Percentiles rank a stretch among this genome's conserved stretches.
These are phyloP conservation scores for Thermothelomyces thermophilus DNA, from an alignment of 2,329 filamentous ascomycete genomes.

Conservation along the genomic window DNA sequence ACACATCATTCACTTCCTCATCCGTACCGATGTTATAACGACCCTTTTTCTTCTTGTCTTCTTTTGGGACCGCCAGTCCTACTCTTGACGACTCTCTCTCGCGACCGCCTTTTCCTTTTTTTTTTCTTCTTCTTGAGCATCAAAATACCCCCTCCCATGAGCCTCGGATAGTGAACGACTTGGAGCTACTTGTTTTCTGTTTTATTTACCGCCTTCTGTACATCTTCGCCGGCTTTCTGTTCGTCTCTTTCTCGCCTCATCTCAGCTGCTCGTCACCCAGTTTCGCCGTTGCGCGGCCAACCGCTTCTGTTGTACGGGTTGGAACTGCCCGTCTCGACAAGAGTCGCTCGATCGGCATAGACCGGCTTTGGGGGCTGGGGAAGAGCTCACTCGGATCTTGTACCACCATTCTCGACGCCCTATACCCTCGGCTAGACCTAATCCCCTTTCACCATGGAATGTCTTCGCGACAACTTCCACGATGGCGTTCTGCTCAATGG, in stretches of 20 bases:
- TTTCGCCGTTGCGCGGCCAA: constrained; percentile 10
- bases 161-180: constrained; percentile 41
- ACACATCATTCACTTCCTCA: constrained; percentile 15
- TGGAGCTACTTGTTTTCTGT: constrained; percentile 32
- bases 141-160: constrained; percentile 38
- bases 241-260: constrained; percentile 25
- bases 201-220: constrained; percentile 26
- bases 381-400: constrained; percentile 20
- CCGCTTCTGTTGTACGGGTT: constrained; percentile 20
- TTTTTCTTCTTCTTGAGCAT: constrained; percentile 33
- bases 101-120: constrained; percentile 28
- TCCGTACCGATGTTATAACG: constrained; percentile 39
- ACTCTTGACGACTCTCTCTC: constrained; percentile 26
- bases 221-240: constrained; percentile 25
- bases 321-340: constrained; percentile 22
- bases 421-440: constrained; percentile 25
- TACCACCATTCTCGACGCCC: constrained; percentile 22
- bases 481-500: constrained; percentile 75
- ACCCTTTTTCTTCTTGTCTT: constrained; percentile 32
- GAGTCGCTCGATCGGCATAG: constrained; percentile 23
- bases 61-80: constrained; percentile 24
- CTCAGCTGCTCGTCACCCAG: constrained; percentile 6
- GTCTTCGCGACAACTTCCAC: constrained; percentile 75
- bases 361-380: constrained; percentile 17
- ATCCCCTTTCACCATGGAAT: constrained; percentile 57